Conservation (phyloP, 2,329 filamentous ascomycete genomes). For the Elsinoe fawcettii region DNA sequence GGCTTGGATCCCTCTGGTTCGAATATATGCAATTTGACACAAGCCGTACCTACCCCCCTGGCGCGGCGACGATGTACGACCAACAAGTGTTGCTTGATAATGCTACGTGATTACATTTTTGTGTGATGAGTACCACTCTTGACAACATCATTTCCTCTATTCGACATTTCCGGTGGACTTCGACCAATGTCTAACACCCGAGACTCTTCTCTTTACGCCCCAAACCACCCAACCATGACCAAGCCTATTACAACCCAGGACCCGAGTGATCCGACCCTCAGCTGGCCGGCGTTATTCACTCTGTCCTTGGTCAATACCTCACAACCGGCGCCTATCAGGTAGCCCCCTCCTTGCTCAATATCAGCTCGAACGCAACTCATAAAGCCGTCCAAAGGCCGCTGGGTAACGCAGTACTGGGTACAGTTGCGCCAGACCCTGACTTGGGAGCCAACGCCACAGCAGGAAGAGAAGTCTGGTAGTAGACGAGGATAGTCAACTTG, state of each 20-base stretch:
- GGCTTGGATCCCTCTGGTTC: conserved; percentile 7
- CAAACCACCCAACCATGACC: not conserved
- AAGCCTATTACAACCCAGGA: not conserved
- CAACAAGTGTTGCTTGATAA: not conserved
- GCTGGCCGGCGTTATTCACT: not conserved
- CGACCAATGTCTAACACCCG: too few species aligned
- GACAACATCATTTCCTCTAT: too few species aligned
- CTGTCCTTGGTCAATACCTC: not conserved
- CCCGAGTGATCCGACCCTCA: not conserved
- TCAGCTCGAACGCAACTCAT: not conserved
- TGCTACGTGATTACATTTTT: too few species aligned
- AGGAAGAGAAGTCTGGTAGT: not conserved
- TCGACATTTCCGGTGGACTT: too few species aligned
- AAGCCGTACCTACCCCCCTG: not conserved
- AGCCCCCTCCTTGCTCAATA: not conserved
- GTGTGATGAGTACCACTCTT: too few species aligned
- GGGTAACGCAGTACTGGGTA: not conserved
- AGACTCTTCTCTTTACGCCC: too few species aligned
- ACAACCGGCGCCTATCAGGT: not conserved
- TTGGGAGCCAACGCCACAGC: not conserved
- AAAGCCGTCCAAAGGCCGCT: not conserved
- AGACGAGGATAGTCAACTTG: not conserved
- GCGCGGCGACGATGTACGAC: not conserved
- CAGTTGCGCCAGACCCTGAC: not conserved
- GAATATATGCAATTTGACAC: not conserved